Conservation (phyloP, 345 rosid genomes). For the Moricandia moricandioides region DNA sequence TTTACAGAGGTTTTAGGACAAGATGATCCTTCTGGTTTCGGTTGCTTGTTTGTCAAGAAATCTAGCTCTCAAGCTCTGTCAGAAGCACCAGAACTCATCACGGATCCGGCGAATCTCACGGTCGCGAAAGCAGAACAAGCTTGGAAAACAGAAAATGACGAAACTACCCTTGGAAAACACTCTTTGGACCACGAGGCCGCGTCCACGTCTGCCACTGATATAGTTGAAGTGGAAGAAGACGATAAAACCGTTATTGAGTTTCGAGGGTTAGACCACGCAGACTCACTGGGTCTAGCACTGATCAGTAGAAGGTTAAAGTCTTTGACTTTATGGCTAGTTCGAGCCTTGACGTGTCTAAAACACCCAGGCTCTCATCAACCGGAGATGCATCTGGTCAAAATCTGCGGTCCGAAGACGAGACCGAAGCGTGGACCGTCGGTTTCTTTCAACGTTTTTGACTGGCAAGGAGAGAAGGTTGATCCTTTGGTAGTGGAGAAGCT, state of each 20-base stretch:
- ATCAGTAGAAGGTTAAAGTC: slow-evolving; percentile 57
- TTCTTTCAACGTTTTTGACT: slow-evolving; percentile 77
- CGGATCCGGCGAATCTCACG: slow-evolving; percentile 22
- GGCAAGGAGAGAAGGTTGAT: slow-evolving; percentile 77
- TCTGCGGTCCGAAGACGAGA: slow-evolving; percentile 66
- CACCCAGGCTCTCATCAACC: slow-evolving; percentile 57
- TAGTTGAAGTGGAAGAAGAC: slow-evolving; percentile 22
- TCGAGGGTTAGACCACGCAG: slow-evolving; percentile 72
- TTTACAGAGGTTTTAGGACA: slow-evolving; percentile 68
- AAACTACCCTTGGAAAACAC: slow-evolving; percentile 11
- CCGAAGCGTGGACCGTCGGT: slow-evolving; percentile 55
- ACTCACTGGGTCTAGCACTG: slow-evolving; percentile 55
- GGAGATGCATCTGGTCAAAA: slow-evolving; percentile 45
- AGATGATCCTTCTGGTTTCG: slow-evolving; percentile 70
- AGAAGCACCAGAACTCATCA: slow-evolving; percentile 34
- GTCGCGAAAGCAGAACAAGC: slow-evolving; percentile 5
- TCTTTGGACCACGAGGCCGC: slow-evolving; percentile 1
- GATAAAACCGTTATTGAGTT: slow-evolving; percentile 40
- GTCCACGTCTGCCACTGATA: slow-evolving; percentile 25
- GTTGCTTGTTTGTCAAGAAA: slow-evolving; percentile 74
- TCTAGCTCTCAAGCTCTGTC: slow-evolving; percentile 45
- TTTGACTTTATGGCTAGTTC: slow-evolving; percentile 72
- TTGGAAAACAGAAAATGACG: not conserved
- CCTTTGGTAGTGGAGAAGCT: slow-evolving; percentile 70
- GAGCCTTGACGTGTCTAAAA: slow-evolving; percentile 59